These are phyloP conservation scores for Yamadazyma sp. DNA, from an alignment of 805 yeast genomes.

Conservation along the genomic window DNA sequence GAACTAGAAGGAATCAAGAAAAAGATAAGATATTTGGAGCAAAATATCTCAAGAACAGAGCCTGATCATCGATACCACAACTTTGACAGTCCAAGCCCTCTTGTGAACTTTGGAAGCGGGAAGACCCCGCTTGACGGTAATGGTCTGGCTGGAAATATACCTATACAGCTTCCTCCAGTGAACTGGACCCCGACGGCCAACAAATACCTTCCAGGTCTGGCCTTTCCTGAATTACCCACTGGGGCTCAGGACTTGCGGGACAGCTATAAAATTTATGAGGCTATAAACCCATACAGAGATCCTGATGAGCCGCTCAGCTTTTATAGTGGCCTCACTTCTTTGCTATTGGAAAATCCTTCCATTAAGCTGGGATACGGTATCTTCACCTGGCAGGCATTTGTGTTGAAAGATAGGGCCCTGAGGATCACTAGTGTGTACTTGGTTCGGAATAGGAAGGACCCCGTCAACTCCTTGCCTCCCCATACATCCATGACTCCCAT, in stretches of 20 bases:
- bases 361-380: conserved; percentile 53
- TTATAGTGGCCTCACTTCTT: conserved; percentile 43
- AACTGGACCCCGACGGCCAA: conserved; percentile 3
- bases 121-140: too few relatives aligned
- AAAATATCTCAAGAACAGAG: too few relatives aligned
- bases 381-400: conserved; percentile 47
- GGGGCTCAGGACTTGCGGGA: neutral
- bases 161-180: conserved; percentile 6
- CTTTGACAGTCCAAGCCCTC: too few relatives aligned
- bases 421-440: neutral
- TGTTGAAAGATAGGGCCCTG: conserved; percentile 45
- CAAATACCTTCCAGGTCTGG: neutral
- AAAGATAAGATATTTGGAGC: conserved; percentile 4
- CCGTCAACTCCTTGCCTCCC: neutral
- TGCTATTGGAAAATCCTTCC: conserved; percentile 24
- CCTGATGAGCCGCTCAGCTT: conserved; percentile 40
- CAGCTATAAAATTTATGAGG: conserved; percentile 1
- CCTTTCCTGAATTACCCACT: neutral
- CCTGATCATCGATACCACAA: too few relatives aligned
- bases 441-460: neutral
- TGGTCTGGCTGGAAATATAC: too few relatives aligned
- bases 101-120: too few relatives aligned
- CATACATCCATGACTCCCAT: neutral
- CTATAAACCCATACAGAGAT: conserved; percentile 22
- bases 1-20: conserved; percentile 3